A percentile compares a stretch with the other conserved stretches of the same genome.
Conservation (phyloP, 257 asterid genomes). For the Solanum tarapatanum region DNA sequence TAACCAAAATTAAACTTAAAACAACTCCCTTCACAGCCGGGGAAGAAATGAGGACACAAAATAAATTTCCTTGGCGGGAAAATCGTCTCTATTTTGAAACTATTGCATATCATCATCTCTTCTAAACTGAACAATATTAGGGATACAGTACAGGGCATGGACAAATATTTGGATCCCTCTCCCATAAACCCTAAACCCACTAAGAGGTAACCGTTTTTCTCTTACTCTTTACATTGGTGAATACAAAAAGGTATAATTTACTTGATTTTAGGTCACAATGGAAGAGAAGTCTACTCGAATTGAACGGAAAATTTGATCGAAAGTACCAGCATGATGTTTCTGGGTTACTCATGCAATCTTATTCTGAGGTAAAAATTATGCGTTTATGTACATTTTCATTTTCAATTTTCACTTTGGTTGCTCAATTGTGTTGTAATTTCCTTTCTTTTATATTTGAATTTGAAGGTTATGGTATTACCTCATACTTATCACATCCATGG, state of each 20-base stretch:
- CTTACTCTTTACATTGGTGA: not conserved
- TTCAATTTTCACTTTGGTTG: not conserved
- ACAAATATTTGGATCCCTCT: constrained; percentile 30
- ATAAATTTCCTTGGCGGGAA: not conserved
- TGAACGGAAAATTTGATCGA: constrained; percentile 56
- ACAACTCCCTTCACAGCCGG: not conserved
- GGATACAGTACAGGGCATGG: constrained; percentile 23
- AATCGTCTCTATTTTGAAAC: not conserved
- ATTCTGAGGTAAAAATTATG: constrained; percentile 42
- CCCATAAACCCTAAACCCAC: constrained; percentile 20
- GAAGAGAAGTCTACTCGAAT: constrained; percentile 57
- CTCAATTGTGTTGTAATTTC: not conserved
- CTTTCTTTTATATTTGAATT: constrained; percentile 6
- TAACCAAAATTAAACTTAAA: no score
- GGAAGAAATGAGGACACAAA: not conserved
- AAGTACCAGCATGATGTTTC: constrained; percentile 44
- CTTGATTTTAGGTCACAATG: constrained; percentile 38
- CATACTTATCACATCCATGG: constrained; percentile 62
- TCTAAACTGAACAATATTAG: not conserved
- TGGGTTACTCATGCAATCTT: constrained; percentile 48
- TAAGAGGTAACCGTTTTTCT: constrained; percentile 26
- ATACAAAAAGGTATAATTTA: not conserved
- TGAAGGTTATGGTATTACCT: constrained; percentile 53
- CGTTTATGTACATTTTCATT: not conserved
- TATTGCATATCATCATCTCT: not conserved